These are phyloP conservation scores for Corchorus capsularis DNA, from an alignment of 345 rosid species.

Conservation along the genomic window DNA sequence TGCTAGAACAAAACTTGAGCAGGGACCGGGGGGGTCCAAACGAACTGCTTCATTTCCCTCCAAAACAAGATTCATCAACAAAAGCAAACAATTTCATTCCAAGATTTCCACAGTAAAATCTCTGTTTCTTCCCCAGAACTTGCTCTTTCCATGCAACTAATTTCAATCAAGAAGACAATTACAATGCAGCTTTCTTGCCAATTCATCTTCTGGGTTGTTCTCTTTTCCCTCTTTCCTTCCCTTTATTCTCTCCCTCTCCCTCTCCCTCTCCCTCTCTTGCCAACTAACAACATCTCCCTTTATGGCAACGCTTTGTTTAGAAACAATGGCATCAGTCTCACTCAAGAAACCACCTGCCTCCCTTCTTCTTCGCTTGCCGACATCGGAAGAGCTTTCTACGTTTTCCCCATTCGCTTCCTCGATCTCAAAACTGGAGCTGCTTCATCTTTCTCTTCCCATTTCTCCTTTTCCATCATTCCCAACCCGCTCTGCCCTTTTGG, in stretches of 20 bases:
- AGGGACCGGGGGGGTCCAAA: too few relatives aligned
- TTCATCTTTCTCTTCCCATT: slow-evolving; percentile 65
- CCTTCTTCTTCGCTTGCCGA: slow-evolving; percentile 39
- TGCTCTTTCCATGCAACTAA: background rate
- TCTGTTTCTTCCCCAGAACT: background rate
- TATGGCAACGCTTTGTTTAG: slow-evolving; percentile 65
- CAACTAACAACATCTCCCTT: slow-evolving; percentile 57
- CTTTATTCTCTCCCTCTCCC: slow-evolving; percentile 33
- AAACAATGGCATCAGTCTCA: slow-evolving; percentile 60
- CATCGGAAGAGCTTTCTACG: slow-evolving; percentile 64
- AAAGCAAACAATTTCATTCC: background rate
- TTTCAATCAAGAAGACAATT: background rate
- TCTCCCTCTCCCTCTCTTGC: slow-evolving; percentile 36
- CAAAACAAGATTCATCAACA: too few relatives aligned
- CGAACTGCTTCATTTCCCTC: too few relatives aligned
- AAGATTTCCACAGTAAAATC: background rate
- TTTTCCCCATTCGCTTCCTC: slow-evolving; percentile 58
- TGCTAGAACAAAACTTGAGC: too few relatives aligned
- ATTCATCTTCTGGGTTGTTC: slow-evolving; percentile 36
- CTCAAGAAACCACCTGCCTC: slow-evolving; percentile 50
- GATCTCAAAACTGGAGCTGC: slow-evolving; percentile 48
- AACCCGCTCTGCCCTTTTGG: slow-evolving; percentile 67
- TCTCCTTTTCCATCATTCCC: slow-evolving; percentile 63
- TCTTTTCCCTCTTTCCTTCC: slow-evolving; percentile 35
- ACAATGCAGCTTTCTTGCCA: slow-evolving; percentile 14